These are phyloP conservation scores for Nannizziopsis arthrosporioides DNA, from an alignment of 2,329 filamentous ascomycete species.

Conservation along the genomic window DNA sequence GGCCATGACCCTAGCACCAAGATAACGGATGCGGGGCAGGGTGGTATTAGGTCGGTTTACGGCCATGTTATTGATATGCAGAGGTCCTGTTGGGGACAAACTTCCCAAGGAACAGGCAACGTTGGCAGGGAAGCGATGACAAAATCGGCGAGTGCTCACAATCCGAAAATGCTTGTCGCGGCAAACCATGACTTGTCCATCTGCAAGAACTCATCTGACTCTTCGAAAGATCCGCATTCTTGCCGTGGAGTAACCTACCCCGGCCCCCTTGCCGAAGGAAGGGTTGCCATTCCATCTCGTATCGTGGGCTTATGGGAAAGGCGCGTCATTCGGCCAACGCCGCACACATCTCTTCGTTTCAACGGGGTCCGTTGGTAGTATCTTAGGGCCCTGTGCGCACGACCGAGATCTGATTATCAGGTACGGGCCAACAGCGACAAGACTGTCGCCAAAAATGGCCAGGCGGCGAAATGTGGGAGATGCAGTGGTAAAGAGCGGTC, in stretches of 20 bases:
- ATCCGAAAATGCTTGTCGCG: slow-evolving; percentile 5
- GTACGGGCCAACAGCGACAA: slow-evolving; percentile 4
- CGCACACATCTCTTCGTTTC: neutral
- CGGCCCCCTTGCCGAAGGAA: neutral
- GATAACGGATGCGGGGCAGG: slow-evolving; percentile 10
- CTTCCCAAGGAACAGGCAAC: slow-evolving; percentile 6
- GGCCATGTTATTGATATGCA: slow-evolving; percentile 9
- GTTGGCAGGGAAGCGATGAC: slow-evolving; percentile 7
- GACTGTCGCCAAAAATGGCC: neutral
- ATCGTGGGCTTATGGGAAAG: neutral
- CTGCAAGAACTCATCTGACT: slow-evolving; percentile 11
- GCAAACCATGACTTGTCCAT: slow-evolving; percentile 1
- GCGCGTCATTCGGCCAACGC: slow-evolving; percentile 7
- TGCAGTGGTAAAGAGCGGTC: neutral
- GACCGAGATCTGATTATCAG: neutral
- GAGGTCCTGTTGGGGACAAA: neutral
- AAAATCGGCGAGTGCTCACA: slow-evolving; percentile 1
- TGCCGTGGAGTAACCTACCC: slow-evolving; percentile 3
- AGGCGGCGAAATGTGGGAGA: neutral
- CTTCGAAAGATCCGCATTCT: neutral
- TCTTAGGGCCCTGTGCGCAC: too few species aligned
- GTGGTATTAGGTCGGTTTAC: slow-evolving; percentile 5
- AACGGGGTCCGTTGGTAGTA: neutral
- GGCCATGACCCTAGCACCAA: slow-evolving; percentile 3
- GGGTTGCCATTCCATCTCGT: slow-evolving; percentile 4